These are phyloP conservation scores for Trametes pubescens DNA, from an alignment of 1,284 basidiomycete species.

Conservation along the genomic window DNA sequence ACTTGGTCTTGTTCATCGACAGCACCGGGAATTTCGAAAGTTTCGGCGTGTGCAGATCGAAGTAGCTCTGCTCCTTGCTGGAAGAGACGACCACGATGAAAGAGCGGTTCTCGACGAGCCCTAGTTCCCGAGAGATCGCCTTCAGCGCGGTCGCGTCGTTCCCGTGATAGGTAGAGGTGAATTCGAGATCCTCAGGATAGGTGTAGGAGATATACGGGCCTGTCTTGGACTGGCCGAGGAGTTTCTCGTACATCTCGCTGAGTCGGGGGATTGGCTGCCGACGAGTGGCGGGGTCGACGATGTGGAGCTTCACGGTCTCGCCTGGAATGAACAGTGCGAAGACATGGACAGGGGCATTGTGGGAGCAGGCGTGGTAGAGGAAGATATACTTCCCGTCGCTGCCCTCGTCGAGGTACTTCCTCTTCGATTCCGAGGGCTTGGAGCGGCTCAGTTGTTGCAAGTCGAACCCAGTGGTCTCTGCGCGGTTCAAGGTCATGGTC, in stretches of 20 bases:
- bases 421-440: conserved; percentile 63
- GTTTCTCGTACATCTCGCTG: conserved; percentile 74
- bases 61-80: conserved; percentile 85
- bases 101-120: conserved; percentile 73
- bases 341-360: conserved; percentile 84
- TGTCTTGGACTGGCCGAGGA: conserved; percentile 58
- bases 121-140: conserved; percentile 90
- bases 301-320: conserved; percentile 81
- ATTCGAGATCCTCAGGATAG: conserved; percentile 79
- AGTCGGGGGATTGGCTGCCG: conserved; percentile 86
- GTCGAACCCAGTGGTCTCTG: conserved; percentile 87
- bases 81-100: conserved; percentile 88
- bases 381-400: conserved; percentile 84
- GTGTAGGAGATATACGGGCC: conserved; percentile 59
- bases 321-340: conserved; percentile 87
- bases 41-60: conserved; percentile 79
- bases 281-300: conserved; percentile 90
- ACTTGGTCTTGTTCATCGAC: conserved; percentile 82
- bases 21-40: conserved; percentile 89
- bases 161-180: conserved; percentile 82
- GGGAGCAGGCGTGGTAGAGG: conserved; percentile 89
- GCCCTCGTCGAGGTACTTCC: conserved; percentile 82
- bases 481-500: conserved; percentile 82
- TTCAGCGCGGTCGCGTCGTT: conserved; percentile 85
- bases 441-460: conserved; percentile 84